A percentile compares a stretch with the other conserved stretches of the same genome.
phyloP scores from a whole-genome alignment of 345 rosid genomes.

The Gossypium rotundifolium region DNA sequence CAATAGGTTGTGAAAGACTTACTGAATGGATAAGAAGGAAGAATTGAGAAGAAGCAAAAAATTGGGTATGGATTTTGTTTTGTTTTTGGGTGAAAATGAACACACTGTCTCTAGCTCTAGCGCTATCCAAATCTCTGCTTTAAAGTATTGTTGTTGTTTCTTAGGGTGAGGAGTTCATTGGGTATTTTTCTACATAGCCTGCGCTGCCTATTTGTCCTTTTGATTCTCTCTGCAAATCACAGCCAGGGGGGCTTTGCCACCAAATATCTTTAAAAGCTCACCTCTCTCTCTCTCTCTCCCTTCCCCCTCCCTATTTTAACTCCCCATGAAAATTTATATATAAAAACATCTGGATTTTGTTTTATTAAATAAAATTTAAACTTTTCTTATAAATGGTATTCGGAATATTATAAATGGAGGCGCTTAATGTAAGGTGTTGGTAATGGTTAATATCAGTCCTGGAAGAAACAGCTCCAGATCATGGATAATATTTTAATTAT shows the following conservation, averaged over 20 bases:
- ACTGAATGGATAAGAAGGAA: constrained; percentile 54
- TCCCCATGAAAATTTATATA: background rate
- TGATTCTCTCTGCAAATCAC: constrained; percentile 70
- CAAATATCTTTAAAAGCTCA: constrained; percentile 35
- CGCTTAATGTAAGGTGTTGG: too few species aligned
- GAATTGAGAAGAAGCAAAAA: background rate
- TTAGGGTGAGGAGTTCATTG: constrained; percentile 17
- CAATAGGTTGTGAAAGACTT: constrained; percentile 32
- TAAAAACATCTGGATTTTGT: background rate
- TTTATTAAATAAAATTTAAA: too few species aligned
- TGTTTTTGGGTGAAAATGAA: background rate
- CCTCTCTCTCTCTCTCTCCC: constrained; percentile 24
- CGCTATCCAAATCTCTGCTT: constrained; percentile 15
- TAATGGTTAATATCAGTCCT: too few species aligned
- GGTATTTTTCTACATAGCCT: background rate
- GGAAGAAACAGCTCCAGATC: too few species aligned
- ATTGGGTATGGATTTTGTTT: constrained; percentile 19
- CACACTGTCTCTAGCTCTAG: background rate
- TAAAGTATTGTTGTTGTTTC: background rate
- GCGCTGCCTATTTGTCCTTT: constrained; percentile 26
- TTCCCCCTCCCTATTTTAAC: background rate
- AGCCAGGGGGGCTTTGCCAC: constrained; percentile 26
- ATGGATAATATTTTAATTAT: too few species aligned
- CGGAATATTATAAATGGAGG: too few species aligned
- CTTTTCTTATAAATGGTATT: too few species aligned